A percentile compares a stretch with the other conserved stretches of the same genome.
Evolutionary conservation across 2,329 filamentous ascomycete species (phyloP).

Genomic region (Hymenoscyphus fraxineus): DNA sequence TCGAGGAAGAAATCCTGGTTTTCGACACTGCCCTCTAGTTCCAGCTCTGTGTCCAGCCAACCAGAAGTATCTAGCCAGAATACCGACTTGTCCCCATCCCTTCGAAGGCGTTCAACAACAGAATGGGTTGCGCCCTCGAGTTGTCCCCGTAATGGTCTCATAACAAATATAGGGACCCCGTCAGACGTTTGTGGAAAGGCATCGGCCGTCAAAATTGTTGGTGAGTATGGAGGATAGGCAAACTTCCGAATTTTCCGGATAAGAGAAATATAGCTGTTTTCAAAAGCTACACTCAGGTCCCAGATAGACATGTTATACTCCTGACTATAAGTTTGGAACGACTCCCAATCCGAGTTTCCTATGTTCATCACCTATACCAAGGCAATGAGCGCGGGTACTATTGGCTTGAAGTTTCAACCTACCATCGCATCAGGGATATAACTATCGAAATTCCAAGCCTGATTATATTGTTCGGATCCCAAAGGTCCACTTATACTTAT

Average conservation of each 20-base stretch:
- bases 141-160: slow-evolving; percentile 36
- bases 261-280: slow-evolving; percentile 36
- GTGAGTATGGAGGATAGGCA: slow-evolving; percentile 25
- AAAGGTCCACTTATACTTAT: slow-evolving; percentile 21
- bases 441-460: slow-evolving; percentile 36
- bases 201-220: slow-evolving; percentile 14
- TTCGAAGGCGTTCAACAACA: slow-evolving; percentile 34
- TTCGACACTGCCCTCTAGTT: slow-evolving; percentile 23
- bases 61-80: slow-evolving; percentile 41
- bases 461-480: slow-evolving; percentile 33
- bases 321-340: slow-evolving; percentile 30
- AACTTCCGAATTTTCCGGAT: slow-evolving; percentile 35
- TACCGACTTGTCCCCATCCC: slow-evolving; percentile 35
- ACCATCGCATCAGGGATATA: slow-evolving; percentile 37
- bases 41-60: slow-evolving; percentile 35
- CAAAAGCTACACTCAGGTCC: slow-evolving; percentile 32
- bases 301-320: slow-evolving; percentile 33
- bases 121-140: slow-evolving; percentile 35
- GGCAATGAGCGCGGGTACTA: background rate
- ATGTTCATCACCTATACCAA: slow-evolving; percentile 33
- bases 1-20: slow-evolving; percentile 34
- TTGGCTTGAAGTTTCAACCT: slow-evolving; percentile 8
- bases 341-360: slow-evolving; percentile 33
- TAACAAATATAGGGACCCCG: slow-evolving; percentile 37
- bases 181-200: slow-evolving; percentile 23